phyloP scores from a whole-genome alignment of 139 green algal genomes.

The Chlamydomonas sp. region DNA sequence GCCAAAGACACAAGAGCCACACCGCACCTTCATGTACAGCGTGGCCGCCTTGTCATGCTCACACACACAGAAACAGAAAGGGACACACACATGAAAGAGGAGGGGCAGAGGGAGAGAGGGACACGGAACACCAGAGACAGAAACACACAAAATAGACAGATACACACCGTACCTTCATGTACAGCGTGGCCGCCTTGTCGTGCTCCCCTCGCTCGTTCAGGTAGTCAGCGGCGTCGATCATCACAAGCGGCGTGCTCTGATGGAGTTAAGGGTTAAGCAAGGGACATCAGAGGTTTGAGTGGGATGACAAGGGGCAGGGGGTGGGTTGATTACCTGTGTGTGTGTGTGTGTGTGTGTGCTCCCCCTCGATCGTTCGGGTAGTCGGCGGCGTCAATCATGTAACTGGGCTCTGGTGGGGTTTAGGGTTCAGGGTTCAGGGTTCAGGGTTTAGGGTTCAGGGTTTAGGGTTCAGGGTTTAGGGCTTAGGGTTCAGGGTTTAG shows the following conservation, averaged over 20 bases:
- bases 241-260: conserved; percentile 39
- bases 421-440: neutral
- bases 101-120: too few relatives aligned
- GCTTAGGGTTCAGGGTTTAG: conserved; percentile 1
- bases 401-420: conserved; percentile 23
- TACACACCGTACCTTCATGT: too few relatives aligned
- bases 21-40: conserved; percentile 30
- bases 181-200: conserved; percentile 39
- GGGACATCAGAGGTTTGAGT: neutral
- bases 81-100: too few relatives aligned
- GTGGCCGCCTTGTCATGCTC: conserved; percentile 39
- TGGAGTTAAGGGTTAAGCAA: neutral
- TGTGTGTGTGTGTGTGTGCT: too few relatives aligned
- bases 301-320: neutral
- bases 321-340: too few relatives aligned
- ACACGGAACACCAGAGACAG: too few relatives aligned
- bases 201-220: conserved; percentile 37
- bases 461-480: conserved; percentile 1
- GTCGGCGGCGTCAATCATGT: conserved; percentile 11
- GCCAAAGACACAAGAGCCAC: too few relatives aligned
- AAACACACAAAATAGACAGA: too few relatives aligned
- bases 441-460: neutral
- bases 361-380: too few relatives aligned
- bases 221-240: conserved; percentile 55
- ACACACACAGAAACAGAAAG: too few relatives aligned